Evolutionary conservation across 2,329 filamentous ascomycete species (phyloP).

Genomic region (Neopestalotiopsis sp.): DNA sequence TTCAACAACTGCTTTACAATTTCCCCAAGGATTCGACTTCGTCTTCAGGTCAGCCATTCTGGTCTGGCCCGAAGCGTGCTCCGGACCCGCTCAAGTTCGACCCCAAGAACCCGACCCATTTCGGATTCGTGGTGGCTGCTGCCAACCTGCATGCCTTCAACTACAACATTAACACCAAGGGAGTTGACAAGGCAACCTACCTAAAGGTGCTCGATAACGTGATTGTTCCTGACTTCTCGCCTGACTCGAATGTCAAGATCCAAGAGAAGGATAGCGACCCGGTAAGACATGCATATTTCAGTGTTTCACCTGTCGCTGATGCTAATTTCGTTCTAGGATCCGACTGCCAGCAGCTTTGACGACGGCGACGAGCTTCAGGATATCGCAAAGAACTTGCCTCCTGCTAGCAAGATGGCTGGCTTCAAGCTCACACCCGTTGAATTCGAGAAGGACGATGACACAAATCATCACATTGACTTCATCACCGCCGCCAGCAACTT

Average conservation of each 20-base stretch:
- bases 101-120: slow-evolving; percentile 81
- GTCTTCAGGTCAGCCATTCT: slow-evolving; percentile 89
- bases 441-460: slow-evolving; percentile 98
- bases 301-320: not conserved
- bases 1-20: slow-evolving; percentile 93
- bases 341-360: slow-evolving; percentile 75
- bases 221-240: slow-evolving; percentile 94
- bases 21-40: slow-evolving; percentile 95
- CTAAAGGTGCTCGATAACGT: slow-evolving; percentile 84
- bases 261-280: slow-evolving; percentile 95
- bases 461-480: slow-evolving; percentile 98
- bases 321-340: slow-evolving; percentile 61
- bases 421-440: slow-evolving; percentile 93
- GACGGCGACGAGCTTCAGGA: slow-evolving; percentile 79
- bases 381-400: slow-evolving; percentile 75
- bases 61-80: slow-evolving; percentile 97
- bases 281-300: slow-evolving; percentile 48
- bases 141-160: slow-evolving; percentile 97
- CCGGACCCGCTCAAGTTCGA: slow-evolving; percentile 93
- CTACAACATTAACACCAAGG: slow-evolving; percentile 91
- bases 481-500: slow-evolving; percentile 97
- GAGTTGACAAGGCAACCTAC: slow-evolving; percentile 73
- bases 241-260: slow-evolving; percentile 91
- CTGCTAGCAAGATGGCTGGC: slow-evolving; percentile 80
- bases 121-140: slow-evolving; percentile 84